A percentile compares a stretch with the other conserved stretches of the same genome.
Evolutionary conservation across 176 grass and related monocot genomes (phyloP).

Genomic region (Lolium multiflorum): DNA sequence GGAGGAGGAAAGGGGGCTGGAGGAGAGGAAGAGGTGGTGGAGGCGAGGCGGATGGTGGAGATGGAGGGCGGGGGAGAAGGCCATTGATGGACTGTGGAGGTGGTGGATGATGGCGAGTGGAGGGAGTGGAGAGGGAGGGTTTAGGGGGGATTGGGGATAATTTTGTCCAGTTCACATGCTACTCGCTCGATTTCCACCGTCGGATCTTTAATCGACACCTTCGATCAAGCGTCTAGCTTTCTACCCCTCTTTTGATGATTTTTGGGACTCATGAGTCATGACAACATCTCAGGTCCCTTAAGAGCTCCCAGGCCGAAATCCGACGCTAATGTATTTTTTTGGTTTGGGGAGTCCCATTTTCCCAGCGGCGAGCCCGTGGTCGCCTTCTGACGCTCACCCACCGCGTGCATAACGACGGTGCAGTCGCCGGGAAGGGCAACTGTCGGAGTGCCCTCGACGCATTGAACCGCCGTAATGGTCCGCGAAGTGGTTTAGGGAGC

Average conservation of each 20-base stretch:
- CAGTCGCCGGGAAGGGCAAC: too few species aligned
- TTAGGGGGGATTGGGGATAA: conserved; percentile 48
- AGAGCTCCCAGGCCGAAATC: too few species aligned
- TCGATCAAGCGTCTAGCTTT: neutral
- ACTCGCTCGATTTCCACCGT: neutral
- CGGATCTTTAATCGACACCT: neutral
- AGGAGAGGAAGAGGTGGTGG: conserved; percentile 42
- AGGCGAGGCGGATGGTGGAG: conserved; percentile 60
- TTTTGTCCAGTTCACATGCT: neutral
- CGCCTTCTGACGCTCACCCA: too few species aligned
- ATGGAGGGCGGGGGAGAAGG: conserved; percentile 53
- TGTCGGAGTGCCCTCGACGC: too few species aligned
- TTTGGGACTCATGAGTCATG: neutral
- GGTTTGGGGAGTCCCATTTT: too few species aligned
- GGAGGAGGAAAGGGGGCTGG: conserved; percentile 29
- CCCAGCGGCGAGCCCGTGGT: too few species aligned
- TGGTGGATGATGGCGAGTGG: neutral
- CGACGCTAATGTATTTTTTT: too few species aligned
- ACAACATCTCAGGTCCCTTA: too few species aligned
- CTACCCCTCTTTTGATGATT: neutral
- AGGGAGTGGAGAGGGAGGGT: conserved; percentile 12
- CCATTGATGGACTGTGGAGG: conserved; percentile 48
- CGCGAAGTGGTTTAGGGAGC: too few species aligned
- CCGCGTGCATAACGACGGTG: too few species aligned
- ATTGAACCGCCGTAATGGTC: too few species aligned